phyloP scores from a whole-genome alignment of 108 stramenopile species.

The Craspedostauros australis region DNA sequence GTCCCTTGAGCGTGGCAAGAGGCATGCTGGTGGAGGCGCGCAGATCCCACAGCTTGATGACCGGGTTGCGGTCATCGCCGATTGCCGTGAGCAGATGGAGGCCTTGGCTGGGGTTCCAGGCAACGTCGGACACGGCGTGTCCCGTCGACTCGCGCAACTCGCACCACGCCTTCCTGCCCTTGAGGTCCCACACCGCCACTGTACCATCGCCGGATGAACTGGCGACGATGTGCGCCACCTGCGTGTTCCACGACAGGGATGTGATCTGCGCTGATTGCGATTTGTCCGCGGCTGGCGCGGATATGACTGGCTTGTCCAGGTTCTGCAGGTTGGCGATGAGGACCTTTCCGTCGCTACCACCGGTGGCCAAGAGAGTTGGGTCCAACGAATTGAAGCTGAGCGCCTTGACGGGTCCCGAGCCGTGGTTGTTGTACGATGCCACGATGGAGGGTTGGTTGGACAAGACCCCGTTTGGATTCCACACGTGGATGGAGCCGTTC shows the following conservation, averaged over 20 bases:
- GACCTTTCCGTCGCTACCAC: slow-evolving; percentile 77
- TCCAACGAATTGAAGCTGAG: slow-evolving; percentile 82
- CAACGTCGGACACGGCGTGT: slow-evolving; percentile 70
- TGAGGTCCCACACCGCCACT: slow-evolving; percentile 93
- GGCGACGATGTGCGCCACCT: slow-evolving; percentile 93
- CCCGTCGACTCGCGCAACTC: slow-evolving; percentile 63
- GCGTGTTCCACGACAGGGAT: slow-evolving; percentile 91
- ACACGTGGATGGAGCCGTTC: slow-evolving; percentile 89
- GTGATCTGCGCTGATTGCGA: slow-evolving; percentile 80
- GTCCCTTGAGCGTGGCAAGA: slow-evolving; percentile 81
- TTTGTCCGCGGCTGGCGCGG: slow-evolving; percentile 20
- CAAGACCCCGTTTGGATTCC: slow-evolving; percentile 75
- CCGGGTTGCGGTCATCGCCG: slow-evolving; percentile 84
- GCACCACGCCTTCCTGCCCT: slow-evolving; percentile 93
- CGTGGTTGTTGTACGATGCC: slow-evolving; percentile 36
- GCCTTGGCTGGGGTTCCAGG: slow-evolving; percentile 95
- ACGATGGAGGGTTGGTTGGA: slow-evolving; percentile 25
- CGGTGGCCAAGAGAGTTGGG: slow-evolving; percentile 72
- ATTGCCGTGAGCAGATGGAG: slow-evolving; percentile 91
- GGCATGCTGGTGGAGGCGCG: slow-evolving; percentile 90
- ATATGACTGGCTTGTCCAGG: slow-evolving; percentile 32
- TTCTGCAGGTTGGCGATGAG: slow-evolving; percentile 49
- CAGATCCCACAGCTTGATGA: slow-evolving; percentile 93
- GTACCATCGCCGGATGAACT: slow-evolving; percentile 79
- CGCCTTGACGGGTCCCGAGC: slow-evolving; percentile 65